phyloP scores from a whole-genome alignment of 257 asterid species.

The Salvia splendens region DNA sequence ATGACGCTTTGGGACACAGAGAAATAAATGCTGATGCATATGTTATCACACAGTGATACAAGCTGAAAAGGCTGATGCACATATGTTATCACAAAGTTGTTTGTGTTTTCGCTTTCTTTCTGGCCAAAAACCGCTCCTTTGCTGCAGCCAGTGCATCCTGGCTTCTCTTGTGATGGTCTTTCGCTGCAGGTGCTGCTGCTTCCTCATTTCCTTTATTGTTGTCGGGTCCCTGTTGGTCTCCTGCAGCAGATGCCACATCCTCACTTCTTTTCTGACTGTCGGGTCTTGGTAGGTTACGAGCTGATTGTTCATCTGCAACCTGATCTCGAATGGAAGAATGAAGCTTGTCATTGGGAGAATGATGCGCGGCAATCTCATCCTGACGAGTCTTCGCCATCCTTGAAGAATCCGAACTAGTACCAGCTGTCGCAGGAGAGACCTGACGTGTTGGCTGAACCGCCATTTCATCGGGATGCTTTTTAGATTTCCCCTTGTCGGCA shows the following conservation, averaged over 20 bases:
- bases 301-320: constrained; percentile 27
- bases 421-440: constrained; percentile 38
- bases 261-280: constrained; percentile 53
- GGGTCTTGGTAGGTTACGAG: constrained; percentile 42
- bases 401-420: constrained; percentile 38
- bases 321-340: constrained; percentile 41
- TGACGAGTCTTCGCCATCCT: constrained; percentile 36
- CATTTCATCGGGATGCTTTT: constrained; percentile 43
- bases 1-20: not conserved
- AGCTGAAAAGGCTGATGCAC: not conserved
- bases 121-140: constrained; percentile 72
- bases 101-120: constrained; percentile 68
- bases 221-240: constrained; percentile 45
- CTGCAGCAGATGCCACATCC: constrained; percentile 52
- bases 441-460: constrained; percentile 38
- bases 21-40: too few relatives aligned
- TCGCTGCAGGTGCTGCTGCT: constrained; percentile 51
- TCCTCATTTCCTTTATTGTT: constrained; percentile 55
- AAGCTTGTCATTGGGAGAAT: constrained; percentile 44
- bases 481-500: constrained; percentile 45
- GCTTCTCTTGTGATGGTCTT: constrained; percentile 66
- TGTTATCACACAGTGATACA: not conserved
- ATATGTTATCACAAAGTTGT: not conserved
- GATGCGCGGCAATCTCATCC: constrained; percentile 33
- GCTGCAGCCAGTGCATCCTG: constrained; percentile 67